Conservation (phyloP, 371 early-diverging fungal species). For the Caulochytrium protostelioides region DNA sequence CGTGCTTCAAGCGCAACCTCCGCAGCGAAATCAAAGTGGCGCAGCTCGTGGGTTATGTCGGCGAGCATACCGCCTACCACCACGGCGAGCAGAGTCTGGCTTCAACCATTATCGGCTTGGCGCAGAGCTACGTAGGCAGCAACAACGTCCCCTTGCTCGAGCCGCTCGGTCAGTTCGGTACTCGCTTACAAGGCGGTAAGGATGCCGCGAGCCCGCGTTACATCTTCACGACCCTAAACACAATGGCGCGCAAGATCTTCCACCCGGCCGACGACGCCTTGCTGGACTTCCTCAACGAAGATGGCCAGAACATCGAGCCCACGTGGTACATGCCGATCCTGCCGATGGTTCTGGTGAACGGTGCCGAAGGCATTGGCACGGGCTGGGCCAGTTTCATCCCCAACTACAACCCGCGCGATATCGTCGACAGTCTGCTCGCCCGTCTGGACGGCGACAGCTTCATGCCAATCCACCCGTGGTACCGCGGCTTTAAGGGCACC, state of each 20-base stretch:
- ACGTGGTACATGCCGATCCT: constrained; percentile 93
- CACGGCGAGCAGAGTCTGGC: constrained; percentile 89
- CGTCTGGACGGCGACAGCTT: constrained; percentile 57
- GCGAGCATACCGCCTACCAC: constrained; percentile 90
- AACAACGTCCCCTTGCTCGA: constrained; percentile 89
- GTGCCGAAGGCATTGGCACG: constrained; percentile 97
- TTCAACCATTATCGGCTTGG: constrained; percentile 88
- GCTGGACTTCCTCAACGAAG: constrained; percentile 79
- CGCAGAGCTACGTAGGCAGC: constrained; percentile 95
- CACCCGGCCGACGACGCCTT: constrained; percentile 74
- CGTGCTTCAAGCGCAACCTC: constrained; percentile 75
- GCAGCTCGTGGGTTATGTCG: constrained; percentile 85
- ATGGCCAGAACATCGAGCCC: constrained; percentile 89
- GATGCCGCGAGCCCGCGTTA: constrained; percentile 97
- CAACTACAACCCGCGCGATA: constrained; percentile 61
- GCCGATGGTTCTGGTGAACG: constrained; percentile 95
- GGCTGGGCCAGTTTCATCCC: constrained; percentile 54
- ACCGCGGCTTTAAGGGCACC: constrained; percentile 39
- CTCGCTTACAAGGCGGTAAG: constrained; percentile 87
- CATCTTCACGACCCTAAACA: constrained; percentile 67
- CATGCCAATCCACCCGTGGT: constrained; percentile 84
- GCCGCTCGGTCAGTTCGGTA: constrained; percentile 96
- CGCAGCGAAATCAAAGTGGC: constrained; percentile 81
- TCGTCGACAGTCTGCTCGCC: constrained; percentile 71
- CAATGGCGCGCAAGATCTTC: constrained; percentile 67